Evolutionary conservation across 2,329 filamentous ascomycete species (phyloP), one percentile per base, ranked within the genome.

Genomic region (Didymellaceae sp.): DNA sequence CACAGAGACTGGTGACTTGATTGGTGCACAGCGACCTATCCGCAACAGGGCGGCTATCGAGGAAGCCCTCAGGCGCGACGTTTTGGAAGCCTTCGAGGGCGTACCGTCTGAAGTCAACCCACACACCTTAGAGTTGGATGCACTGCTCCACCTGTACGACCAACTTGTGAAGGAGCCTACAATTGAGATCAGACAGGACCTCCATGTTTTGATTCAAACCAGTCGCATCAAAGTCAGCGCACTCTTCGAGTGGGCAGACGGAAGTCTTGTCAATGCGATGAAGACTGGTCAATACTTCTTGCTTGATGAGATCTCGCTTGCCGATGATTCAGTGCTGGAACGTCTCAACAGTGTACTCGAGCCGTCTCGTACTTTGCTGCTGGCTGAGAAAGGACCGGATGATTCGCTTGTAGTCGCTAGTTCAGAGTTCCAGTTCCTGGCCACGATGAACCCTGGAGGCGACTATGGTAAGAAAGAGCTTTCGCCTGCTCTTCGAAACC

Each of bases 381-480:
- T 99, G 13, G 95, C 95, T 0, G 94, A 99, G 71, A 99, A 97
- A 74, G 95, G 94, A 0, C 84, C 90, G 2, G 82, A 89, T 5
- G 87, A 96, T 70, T 91, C 91, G 0, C 86, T 90, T 57, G 82
- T 99, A 20, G 82, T 83, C 30, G 94, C 89, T 5, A 74, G 80
- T 9, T 80, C 88, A 31, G 90, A 88, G 0, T 99, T 97, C 73
- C 92, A 99, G 66, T 97, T 99, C 74, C 84, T 99, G 52, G 93
- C 94, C 3, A 99, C 94, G 0, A 99, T 99, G 94, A 99, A 99
- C 61, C 94, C 94, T 7, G 95, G 95, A 41, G 94, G 95, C 35
- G 94, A 99, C 68, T 99, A 97, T 71, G 94, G 94, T 58, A 99
- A 99, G 77, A 91, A 93, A 62, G 94, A 99, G 72, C 82, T 99